Conservation (phyloP, 2,329 filamentous ascomycete species). For the Botrytis fabae region DNA sequence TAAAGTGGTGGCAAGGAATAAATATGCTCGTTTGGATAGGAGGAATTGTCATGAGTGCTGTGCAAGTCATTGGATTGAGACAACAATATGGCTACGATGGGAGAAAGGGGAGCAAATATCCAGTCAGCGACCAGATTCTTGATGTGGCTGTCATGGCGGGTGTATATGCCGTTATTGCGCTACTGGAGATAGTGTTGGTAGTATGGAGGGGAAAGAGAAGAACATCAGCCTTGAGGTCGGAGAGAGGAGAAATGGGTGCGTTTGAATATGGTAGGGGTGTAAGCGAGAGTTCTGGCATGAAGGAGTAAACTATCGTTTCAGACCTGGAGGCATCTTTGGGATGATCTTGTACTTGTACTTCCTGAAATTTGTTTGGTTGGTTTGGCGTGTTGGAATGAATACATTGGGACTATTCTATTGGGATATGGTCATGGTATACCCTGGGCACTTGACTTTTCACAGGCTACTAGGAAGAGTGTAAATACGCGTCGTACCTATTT, state of each 20-base stretch:
- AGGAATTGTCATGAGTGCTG: conserved; percentile 34
- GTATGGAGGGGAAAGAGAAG: conserved; percentile 31
- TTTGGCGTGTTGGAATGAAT: conserved; percentile 6
- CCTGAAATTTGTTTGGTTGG: not conserved
- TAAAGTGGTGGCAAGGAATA: conserved; percentile 34
- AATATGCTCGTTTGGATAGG: conserved; percentile 40
- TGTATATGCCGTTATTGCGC: conserved; percentile 38
- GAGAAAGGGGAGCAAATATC: conserved; percentile 40
- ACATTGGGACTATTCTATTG: conserved; percentile 4
- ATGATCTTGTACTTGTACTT: not conserved
- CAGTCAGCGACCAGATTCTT: conserved; percentile 39
- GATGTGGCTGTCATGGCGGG: conserved; percentile 42
- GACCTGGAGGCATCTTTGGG: not conserved
- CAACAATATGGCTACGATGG: conserved; percentile 36
- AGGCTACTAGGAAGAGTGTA: not conserved
- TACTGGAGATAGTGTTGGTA: conserved; percentile 36
- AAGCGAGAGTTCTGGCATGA: conserved; percentile 9
- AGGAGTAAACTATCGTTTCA: not conserved
- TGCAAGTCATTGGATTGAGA: conserved; percentile 39
- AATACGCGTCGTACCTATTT: not conserved
- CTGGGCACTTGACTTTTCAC: not conserved
- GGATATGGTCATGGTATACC: conserved; percentile 7
- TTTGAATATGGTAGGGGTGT: conserved; percentile 2
- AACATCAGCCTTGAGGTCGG: not conserved
- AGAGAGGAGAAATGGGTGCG: conserved; percentile 13